phyloP scores from a whole-genome alignment of 2,329 filamentous ascomycete species.

The Alternaria hordeiaustralica region DNA sequence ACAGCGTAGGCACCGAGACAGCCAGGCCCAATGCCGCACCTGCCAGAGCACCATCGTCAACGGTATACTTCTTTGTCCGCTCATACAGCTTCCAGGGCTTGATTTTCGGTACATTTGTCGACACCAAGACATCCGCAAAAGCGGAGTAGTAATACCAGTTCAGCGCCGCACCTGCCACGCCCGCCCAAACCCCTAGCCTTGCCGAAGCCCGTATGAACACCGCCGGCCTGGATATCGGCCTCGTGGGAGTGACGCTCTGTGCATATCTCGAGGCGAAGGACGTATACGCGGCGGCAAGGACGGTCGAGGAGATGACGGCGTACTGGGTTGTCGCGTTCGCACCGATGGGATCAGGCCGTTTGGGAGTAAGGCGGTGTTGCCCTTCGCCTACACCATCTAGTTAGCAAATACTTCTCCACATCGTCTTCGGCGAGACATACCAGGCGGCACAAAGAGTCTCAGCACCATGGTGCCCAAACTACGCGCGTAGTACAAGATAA shows the following conservation, averaged over 20 bases:
- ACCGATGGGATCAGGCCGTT: conserved; percentile 34
- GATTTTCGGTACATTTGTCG: conserved; percentile 13
- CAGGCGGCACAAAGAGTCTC: conserved; percentile 36
- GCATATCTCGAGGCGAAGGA: conserved; percentile 25
- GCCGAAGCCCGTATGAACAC: conserved; percentile 34
- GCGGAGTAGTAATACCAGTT: conserved; percentile 35
- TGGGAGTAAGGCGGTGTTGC: conserved; percentile 31
- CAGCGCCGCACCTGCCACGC: conserved; percentile 26
- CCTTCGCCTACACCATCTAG: conserved; percentile 30
- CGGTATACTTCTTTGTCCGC: conserved; percentile 27
- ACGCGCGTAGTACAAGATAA: background rate
- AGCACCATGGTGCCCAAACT: conserved; percentile 27
- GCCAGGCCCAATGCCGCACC: conserved; percentile 33
- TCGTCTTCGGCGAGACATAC: conserved; percentile 16
- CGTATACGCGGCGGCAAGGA: conserved; percentile 33
- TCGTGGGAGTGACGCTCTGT: conserved; percentile 16
- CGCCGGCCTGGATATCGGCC: conserved; percentile 17
- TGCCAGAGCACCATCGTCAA: conserved; percentile 36
- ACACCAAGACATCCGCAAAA: conserved; percentile 19
- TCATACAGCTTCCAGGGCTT: conserved; percentile 33
- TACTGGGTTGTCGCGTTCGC: conserved; percentile 40
- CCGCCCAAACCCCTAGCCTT: conserved; percentile 26
- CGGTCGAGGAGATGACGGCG: conserved; percentile 33
- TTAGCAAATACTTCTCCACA: background rate
- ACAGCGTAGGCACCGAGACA: conserved; percentile 28